Evolutionary conservation across 768 basidiomycete species (phyloP).

Genomic region (Astraeus odoratus): DNA sequence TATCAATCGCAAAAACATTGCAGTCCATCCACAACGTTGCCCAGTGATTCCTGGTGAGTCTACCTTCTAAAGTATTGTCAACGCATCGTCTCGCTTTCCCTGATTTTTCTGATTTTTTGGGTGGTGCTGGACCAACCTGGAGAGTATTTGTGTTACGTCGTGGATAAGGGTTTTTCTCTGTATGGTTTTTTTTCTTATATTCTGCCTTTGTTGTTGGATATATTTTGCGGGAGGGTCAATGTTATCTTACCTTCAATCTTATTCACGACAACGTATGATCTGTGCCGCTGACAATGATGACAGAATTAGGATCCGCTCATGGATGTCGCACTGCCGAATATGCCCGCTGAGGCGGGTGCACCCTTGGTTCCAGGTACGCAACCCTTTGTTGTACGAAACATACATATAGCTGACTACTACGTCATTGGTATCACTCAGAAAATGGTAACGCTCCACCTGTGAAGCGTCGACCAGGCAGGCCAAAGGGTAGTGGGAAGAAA

Average conservation of each 20-base stretch:
- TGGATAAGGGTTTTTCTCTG: conserved; percentile 24
- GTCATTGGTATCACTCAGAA: conserved; percentile 13
- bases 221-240: conserved; percentile 14
- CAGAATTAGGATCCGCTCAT: conserved; percentile 15
- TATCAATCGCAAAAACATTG: conserved; percentile 22
- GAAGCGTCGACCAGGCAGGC: conserved; percentile 70
- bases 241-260: conserved; percentile 15
- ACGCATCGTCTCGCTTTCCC: not conserved
- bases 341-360: conserved; percentile 21
- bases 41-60: conserved; percentile 21
- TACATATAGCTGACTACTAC: conserved; percentile 5
- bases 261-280: not conserved
- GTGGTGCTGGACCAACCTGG: not conserved
- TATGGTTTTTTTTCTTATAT: conserved; percentile 33
- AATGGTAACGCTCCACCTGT: conserved; percentile 28
- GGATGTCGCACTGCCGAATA: conserved; percentile 20
- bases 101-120: conserved; percentile 17
- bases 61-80: conserved; percentile 9
- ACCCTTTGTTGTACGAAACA: not conserved
- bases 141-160: not conserved
- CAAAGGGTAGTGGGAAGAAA: conserved; percentile 78
- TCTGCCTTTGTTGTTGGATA: conserved; percentile 23
- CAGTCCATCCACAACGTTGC: conserved; percentile 16
- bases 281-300: conserved; percentile 19
- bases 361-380: conserved; percentile 22